phyloP scores from a whole-genome alignment of 169 alveolate species.

The Miamiensis avidus region DNA sequence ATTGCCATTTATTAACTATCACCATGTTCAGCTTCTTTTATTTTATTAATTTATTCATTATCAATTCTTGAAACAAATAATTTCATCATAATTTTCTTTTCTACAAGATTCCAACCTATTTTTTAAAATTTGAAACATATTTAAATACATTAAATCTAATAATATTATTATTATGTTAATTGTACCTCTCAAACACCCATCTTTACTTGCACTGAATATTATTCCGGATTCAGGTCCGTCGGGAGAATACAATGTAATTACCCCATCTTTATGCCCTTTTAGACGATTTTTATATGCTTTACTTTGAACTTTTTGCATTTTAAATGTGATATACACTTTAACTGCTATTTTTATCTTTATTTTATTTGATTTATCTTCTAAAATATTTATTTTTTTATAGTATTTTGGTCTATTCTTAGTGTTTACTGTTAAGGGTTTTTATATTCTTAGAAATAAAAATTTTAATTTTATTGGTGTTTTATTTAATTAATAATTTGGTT shows the following conservation, averaged over 20 bases:
- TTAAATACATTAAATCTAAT: background rate
- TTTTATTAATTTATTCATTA: slow-evolving; percentile 26
- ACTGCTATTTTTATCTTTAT: background rate
- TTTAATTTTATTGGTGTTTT: too few species aligned
- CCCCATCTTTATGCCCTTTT: slow-evolving; percentile 75
- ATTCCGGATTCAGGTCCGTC: slow-evolving; percentile 65
- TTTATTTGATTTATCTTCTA: too few species aligned
- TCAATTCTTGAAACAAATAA: slow-evolving; percentile 36
- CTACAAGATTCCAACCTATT: slow-evolving; percentile 67
- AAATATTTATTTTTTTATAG: too few species aligned
- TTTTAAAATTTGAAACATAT: background rate
- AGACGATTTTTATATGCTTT: slow-evolving; percentile 69
- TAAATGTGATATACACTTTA: background rate
- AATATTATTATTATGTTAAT: background rate
- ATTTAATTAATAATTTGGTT: too few species aligned
- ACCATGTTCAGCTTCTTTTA: too few species aligned
- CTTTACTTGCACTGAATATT: slow-evolving; percentile 70
- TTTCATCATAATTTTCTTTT: slow-evolving; percentile 48
- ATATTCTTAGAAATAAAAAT: too few species aligned
- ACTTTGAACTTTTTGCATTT: slow-evolving; percentile 32
- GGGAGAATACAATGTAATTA: slow-evolving; percentile 63
- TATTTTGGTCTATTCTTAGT: too few species aligned
- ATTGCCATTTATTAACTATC: too few species aligned
- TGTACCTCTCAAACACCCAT: slow-evolving; percentile 66
- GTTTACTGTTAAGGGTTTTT: too few species aligned